Conservation (phyloP, 495 filamentous ascomycete genomes). For the Apodospora peruviana region DNA sequence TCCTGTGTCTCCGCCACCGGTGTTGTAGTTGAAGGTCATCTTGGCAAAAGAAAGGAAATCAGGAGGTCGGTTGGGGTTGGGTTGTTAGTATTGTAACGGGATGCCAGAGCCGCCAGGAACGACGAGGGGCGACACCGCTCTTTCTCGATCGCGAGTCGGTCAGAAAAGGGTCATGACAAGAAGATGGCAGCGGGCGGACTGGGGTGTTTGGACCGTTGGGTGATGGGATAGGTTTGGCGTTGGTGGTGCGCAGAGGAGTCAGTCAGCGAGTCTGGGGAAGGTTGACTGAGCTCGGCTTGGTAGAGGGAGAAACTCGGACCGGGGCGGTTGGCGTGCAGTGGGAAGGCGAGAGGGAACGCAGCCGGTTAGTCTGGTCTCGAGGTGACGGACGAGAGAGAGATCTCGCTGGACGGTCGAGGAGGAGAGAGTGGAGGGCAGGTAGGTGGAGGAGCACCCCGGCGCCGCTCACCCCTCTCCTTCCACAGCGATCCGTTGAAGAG, state of each 20-base stretch:
- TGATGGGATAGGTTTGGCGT: neutral
- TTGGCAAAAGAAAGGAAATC: slow-evolving; percentile 22
- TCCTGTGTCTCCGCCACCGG: slow-evolving; percentile 43
- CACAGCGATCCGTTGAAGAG: slow-evolving; percentile 27
- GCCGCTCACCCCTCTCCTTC: slow-evolving; percentile 14
- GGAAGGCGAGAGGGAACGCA: neutral
- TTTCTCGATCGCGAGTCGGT: slow-evolving; percentile 30
- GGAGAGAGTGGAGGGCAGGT: neutral
- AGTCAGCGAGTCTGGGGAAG: slow-evolving; percentile 11
- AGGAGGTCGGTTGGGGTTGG: slow-evolving; percentile 12
- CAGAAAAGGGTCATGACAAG: slow-evolving; percentile 29
- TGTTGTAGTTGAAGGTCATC: slow-evolving; percentile 54
- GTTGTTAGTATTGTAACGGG: slow-evolving; percentile 26
- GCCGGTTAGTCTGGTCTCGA: neutral
- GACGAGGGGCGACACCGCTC: slow-evolving; percentile 32
- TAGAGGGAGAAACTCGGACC: neutral
- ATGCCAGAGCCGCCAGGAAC: slow-evolving; percentile 1
- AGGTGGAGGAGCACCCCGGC: slow-evolving; percentile 1
- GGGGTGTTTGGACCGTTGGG: neutral
- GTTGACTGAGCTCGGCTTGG: too few relatives aligned
- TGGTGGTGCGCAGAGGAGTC: neutral
- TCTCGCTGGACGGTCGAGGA: slow-evolving; percentile 7
- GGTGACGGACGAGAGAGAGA: neutral
- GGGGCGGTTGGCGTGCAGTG: neutral
- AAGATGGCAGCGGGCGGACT: slow-evolving; percentile 2